Evolutionary conservation across 2,329 filamentous ascomycete genomes (phyloP).

Genomic region (Hymenoscyphus linearis): DNA sequence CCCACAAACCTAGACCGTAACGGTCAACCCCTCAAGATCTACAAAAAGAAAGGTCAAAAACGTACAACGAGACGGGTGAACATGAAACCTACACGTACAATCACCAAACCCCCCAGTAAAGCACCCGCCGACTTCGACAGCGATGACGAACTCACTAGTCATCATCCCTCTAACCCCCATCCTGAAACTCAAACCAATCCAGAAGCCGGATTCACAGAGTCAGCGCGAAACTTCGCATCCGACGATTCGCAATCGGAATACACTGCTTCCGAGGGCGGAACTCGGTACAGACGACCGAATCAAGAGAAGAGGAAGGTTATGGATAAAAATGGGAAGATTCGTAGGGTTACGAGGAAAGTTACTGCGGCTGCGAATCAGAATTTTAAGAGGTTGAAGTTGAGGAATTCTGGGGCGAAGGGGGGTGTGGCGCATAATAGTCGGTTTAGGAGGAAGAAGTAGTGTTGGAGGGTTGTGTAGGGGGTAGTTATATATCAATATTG

Average conservation of each 20-base stretch:
- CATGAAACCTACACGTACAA: constrained; percentile 49
- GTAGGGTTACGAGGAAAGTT: constrained; percentile 53
- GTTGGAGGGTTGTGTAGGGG: too few relatives aligned
- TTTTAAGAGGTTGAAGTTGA: constrained; percentile 61
- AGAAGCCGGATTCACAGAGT: constrained; percentile 15
- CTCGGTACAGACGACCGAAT: constrained; percentile 29
- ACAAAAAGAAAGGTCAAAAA: constrained; percentile 82
- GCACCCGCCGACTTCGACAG: constrained; percentile 32
- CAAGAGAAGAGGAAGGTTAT: constrained; percentile 26
- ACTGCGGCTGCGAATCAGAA: constrained; percentile 61
- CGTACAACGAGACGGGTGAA: constrained; percentile 66
- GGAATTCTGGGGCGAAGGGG: constrained; percentile 57
- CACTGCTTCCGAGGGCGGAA: constrained; percentile 33
- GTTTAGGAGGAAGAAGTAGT: constrained; percentile 48
- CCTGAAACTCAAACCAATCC: constrained; percentile 25
- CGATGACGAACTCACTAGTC: constrained; percentile 36
- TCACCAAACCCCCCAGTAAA: constrained; percentile 46
- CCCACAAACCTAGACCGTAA: constrained; percentile 41
- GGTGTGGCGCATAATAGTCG: constrained; percentile 51
- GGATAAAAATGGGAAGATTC: constrained; percentile 38
- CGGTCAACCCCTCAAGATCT: constrained; percentile 56
- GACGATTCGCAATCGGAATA: constrained; percentile 29
- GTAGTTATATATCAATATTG: too few relatives aligned
- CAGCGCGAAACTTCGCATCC: constrained; percentile 30
- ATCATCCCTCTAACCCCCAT: constrained; percentile 24